Evolutionary conservation across 345 rosid species (phyloP).

Genomic region (Eucalyptus lansdowneana): DNA sequence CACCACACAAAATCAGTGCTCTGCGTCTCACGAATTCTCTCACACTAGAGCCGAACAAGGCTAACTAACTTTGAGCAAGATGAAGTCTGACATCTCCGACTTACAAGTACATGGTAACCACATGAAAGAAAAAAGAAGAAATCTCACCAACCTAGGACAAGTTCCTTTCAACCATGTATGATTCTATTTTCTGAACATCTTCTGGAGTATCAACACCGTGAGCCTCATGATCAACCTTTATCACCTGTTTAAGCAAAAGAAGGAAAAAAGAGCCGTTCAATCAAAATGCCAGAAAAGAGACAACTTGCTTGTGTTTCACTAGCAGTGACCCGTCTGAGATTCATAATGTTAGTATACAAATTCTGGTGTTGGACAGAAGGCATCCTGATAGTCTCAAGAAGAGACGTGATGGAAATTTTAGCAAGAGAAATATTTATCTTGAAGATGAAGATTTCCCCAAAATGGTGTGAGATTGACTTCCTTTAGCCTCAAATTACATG

Average conservation of each 20-base stretch:
- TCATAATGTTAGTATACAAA: not conserved
- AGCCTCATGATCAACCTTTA: conserved; percentile 86
- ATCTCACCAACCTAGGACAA: conserved; percentile 11
- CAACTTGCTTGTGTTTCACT: not conserved
- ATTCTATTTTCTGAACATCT: conserved; percentile 77
- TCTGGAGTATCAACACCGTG: conserved; percentile 86
- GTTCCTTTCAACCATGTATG: conserved; percentile 63
- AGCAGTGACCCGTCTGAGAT: not conserved
- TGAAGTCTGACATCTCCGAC: not conserved
- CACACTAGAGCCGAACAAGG: not conserved
- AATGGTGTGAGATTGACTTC: not conserved
- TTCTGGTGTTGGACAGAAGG: not conserved
- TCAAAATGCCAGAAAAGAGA: not conserved
- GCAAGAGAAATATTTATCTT: not conserved
- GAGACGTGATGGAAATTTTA: not conserved
- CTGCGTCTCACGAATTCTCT: not conserved
- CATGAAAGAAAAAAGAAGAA: not conserved
- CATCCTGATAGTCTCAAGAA: not conserved
- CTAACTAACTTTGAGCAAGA: not conserved
- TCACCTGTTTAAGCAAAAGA: conserved; percentile 34
- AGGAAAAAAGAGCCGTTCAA: too few species aligned
- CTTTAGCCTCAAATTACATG: not conserved
- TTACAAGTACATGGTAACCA: not conserved
- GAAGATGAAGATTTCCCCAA: not conserved
- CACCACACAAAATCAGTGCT: not conserved